Base-by-base conservation (phyloP, 1,284 basidiomycete species). In the Sphaerobolus stellatus region DNA sequence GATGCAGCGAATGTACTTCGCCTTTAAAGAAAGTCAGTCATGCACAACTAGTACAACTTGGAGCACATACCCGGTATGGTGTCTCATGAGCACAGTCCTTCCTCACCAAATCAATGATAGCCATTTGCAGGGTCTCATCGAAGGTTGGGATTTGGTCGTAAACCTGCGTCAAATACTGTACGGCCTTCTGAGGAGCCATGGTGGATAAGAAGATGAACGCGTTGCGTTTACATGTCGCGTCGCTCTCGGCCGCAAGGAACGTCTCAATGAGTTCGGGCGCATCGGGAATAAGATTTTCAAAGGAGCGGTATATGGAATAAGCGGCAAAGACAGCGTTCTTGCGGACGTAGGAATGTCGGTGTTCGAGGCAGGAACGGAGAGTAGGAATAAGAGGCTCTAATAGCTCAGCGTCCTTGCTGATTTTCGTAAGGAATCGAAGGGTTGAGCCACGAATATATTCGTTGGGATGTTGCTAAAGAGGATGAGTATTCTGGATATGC, bases 371-470 rank as follows among this genome's bases (percentile, higher is more conserved):
- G 43, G 92, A 79, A 44, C 96, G 88, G 65, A 94, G 92, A 30
- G 90, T 94, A 4, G 97, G 95, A 56, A 99, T 84, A 56, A 99
- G 84, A 16, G 97, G 96, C 75, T 99, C 97, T 34, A 99, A 84
- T 16, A 99, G 84, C 72, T 99, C 97, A 6, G 86, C 77, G 66
- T 99, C 97, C 68, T 92, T 90, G 53, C 95, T 82, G 49, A 91
- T 88, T 78, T 99, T 99, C 74, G 98, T 94, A 9, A 99, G 82
- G 77, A 97, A 98, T 41, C 97, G 90, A 31, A 99, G 83, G 7
- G 94, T 98, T 33, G 94, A 94, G 50, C 97, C 97, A 36, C 97
- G 92, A 64, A 99, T 98, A 75, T 98, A 99, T 78, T 99, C 97
- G 70, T 99, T 99, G 5, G 97, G 95, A 68, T 99, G 97, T 91